Conservation (phyloP, 2,329 filamentous ascomycete species). For the Fusarium liriodendri region DNA sequence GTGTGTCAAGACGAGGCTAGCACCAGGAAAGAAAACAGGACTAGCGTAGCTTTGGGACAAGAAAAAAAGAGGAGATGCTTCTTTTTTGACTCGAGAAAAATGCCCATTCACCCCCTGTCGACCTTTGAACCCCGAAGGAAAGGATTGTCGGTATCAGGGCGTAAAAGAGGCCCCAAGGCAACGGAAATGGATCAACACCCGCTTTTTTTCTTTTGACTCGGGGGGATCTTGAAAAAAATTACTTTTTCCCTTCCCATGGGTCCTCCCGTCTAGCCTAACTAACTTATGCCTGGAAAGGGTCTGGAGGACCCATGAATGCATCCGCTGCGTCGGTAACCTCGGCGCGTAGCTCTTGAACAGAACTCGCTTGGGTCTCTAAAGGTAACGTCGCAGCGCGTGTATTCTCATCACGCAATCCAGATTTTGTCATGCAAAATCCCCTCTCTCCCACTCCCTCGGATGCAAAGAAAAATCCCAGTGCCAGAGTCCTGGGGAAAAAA, state of each 20-base stretch:
- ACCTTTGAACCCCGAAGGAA: background rate
- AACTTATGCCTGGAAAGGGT: background rate
- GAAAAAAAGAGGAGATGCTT: conserved; percentile 7
- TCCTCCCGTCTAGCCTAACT: background rate
- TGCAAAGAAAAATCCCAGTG: background rate
- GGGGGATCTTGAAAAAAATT: background rate
- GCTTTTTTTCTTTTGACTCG: background rate
- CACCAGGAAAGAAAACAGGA: background rate
- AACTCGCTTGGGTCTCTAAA: background rate
- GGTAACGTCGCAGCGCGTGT: background rate
- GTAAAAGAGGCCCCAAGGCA: background rate
- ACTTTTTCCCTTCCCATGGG: background rate
- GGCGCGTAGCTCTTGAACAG: background rate
- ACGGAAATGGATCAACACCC: background rate
- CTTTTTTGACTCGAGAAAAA: background rate
- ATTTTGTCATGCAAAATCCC: background rate
- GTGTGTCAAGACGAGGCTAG: background rate
- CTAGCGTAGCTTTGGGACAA: background rate
- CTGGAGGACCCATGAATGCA: background rate
- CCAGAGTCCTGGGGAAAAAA: background rate
- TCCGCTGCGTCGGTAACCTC: background rate
- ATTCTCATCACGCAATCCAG: background rate
- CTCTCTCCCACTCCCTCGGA: background rate
- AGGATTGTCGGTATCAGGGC: background rate
- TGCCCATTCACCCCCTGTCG: background rate